Base-by-base conservation (phyloP, 2,329 filamentous ascomycete genomes). In the Xylaria hypoxylon region DNA sequence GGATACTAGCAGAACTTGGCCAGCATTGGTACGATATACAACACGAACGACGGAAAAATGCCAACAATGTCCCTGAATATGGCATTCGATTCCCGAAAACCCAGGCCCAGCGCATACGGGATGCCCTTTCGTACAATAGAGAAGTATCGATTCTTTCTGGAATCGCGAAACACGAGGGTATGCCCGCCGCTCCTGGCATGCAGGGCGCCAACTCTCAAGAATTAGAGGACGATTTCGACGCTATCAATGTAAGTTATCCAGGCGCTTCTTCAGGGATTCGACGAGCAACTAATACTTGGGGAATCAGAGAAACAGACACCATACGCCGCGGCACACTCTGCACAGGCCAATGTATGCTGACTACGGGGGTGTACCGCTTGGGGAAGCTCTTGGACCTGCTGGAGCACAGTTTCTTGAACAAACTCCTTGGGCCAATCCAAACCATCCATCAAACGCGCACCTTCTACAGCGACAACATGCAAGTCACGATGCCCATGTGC, bases 21-120 rank as follows among this genome's bases (percentile, higher is more conserved):
- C 89, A 93, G 77, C 90, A 96, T 71, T 97, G 95, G 86, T 97
- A 97, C 79, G 91, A 95, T 72, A 92, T 98, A 64, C 95, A 98
- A 78, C 90, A 92, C 71, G 93, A 97, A 76, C 89, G 96, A 64
- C 89, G 94, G 74, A 91, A 90, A 74, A 86, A 87, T 68, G 91
- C 93, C 68, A 91, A 92, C 74, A 90, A 91, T 67, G 88, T 94
- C 70, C 89, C 92, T 45, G 92, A 96, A 72, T 97, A 92, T 76
- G 90, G 91, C 63, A 87, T 96, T 72, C 88, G 91, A 60, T 96
- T 96, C 76, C 92, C 93, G 7, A 88, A 90, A 57, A 90, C 90
- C 69, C 88, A 90, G 68, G 87, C 90, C 31, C 90, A 94, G 74
- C 92, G 95, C 74, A 87, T 97, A 67, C 86, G 89, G 68, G 92